These are phyloP conservation scores for Fusarium torreyae DNA, from an alignment of 2,329 filamentous ascomycete species.

Conservation along the genomic window DNA sequence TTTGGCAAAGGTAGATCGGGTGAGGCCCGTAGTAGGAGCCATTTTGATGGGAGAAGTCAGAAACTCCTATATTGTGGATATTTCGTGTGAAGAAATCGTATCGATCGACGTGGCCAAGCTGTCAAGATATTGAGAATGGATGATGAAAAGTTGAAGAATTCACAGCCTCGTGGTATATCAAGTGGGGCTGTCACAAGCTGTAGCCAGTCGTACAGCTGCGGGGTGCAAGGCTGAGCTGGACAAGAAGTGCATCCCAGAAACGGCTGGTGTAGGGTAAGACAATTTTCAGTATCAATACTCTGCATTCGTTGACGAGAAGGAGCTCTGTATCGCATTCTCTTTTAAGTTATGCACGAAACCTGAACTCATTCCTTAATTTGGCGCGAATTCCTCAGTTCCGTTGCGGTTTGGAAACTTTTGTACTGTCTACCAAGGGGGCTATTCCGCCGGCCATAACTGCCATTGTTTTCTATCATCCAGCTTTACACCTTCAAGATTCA, in stretches of 20 bases:
- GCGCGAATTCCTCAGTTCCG: too few species aligned
- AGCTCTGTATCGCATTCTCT: too few species aligned
- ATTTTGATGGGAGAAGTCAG: conserved; percentile 27
- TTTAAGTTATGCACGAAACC: too few species aligned
- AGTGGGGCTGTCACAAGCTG: conserved; percentile 13
- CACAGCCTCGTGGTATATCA: conserved; percentile 45
- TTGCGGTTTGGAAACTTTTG: too few species aligned
- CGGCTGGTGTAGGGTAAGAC: conserved; percentile 16
- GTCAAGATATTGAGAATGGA: conserved; percentile 14
- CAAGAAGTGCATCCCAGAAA: not conserved
- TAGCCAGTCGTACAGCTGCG: conserved; percentile 25
- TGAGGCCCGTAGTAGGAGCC: conserved; percentile 59
- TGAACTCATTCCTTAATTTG: too few species aligned
- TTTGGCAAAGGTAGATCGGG: conserved; percentile 84
- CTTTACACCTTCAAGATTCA: too few species aligned
- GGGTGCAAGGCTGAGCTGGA: conserved; percentile 39
- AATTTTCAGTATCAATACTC: not conserved
- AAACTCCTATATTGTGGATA: not conserved
- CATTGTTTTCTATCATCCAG: too few species aligned
- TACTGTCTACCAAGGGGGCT: too few species aligned
- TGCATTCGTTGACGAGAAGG: too few species aligned
- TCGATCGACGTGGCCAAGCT: not conserved
- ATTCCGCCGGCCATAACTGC: too few species aligned
- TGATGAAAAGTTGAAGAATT: conserved; percentile 49
- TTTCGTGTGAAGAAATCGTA: not conserved